These are phyloP conservation scores for Actinomortierella wolfii DNA, from an alignment of 371 early-diverging fungal species.

Conservation along the genomic window DNA sequence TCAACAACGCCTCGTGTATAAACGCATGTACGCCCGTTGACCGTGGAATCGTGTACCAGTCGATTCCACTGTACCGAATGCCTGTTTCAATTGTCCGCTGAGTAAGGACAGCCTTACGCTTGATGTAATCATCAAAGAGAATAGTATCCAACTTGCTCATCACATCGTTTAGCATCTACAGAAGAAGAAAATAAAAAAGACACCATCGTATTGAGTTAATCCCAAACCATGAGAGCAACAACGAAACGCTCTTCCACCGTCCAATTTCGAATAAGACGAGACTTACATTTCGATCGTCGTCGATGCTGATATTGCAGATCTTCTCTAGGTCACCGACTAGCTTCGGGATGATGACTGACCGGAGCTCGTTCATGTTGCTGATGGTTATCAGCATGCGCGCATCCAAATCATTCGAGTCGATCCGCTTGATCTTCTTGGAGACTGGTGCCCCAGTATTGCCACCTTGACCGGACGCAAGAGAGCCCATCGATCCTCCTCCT, in stretches of 20 bases:
- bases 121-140: constrained; percentile 83
- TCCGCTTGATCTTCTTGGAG: constrained; percentile 11
- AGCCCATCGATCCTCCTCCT: constrained; percentile 47
- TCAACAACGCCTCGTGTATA: constrained; percentile 85
- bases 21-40: constrained; percentile 87
- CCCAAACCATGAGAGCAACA: neutral
- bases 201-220: neutral
- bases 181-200: neutral
- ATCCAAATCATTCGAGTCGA: constrained; percentile 50
- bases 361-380: constrained; percentile 78
- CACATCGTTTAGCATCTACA: constrained; percentile 62
- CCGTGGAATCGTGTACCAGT: constrained; percentile 79
- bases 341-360: constrained; percentile 71
- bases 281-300: constrained; percentile 69
- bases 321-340: constrained; percentile 70
- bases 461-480: constrained; percentile 50
- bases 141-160: constrained; percentile 76
- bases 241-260: constrained; percentile 9
- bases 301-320: constrained; percentile 65
- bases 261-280: constrained; percentile 16
- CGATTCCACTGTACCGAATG: constrained; percentile 82
- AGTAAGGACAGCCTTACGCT: constrained; percentile 71
- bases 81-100: constrained; percentile 76
- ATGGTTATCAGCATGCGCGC: constrained; percentile 77
- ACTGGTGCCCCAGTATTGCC: too few relatives aligned